Conservation (phyloP, 106 monocot species). For the Xerophyta viscosa region DNA sequence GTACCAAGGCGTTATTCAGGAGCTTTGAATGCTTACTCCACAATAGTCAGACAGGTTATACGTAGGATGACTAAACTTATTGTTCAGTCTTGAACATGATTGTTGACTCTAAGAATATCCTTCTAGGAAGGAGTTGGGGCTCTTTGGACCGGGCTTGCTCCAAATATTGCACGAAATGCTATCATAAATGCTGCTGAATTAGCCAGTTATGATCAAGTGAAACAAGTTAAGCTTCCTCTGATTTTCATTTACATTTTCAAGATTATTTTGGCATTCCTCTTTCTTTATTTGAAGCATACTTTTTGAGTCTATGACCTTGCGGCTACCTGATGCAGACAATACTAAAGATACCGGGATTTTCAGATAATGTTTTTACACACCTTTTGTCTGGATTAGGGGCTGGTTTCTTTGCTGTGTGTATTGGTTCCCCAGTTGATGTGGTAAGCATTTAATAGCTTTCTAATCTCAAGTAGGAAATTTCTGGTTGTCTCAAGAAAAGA, state of each 20-base stretch:
- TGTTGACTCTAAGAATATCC: too few species aligned
- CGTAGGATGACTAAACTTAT: too few species aligned
- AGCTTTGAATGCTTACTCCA: slow-evolving; percentile 88
- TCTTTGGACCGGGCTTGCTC: slow-evolving; percentile 92
- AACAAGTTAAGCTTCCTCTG: slow-evolving; percentile 35
- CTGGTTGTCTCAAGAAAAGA: too few species aligned
- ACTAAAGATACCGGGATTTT: slow-evolving; percentile 81
- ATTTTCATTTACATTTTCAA: too few species aligned
- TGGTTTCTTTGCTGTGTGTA: slow-evolving; percentile 89
- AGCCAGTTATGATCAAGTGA: slow-evolving; percentile 99
- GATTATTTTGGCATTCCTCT: too few species aligned
- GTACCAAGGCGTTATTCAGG: slow-evolving; percentile 82
- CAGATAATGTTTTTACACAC: slow-evolving; percentile 88
- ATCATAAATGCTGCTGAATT: slow-evolving; percentile 98
- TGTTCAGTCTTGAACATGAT: too few species aligned
- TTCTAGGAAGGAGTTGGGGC: slow-evolving; percentile 79
- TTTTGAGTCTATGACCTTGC: too few species aligned
- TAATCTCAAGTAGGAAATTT: too few species aligned
- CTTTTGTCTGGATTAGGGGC: slow-evolving; percentile 88
- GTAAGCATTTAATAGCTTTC: too few species aligned
- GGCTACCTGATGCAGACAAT: slow-evolving; percentile 67
- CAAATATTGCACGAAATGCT: slow-evolving; percentile 96
- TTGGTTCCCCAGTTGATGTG: slow-evolving; percentile 98
- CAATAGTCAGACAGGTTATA: slow-evolving; percentile 81
- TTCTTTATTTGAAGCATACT: too few species aligned